Evolutionary conservation across 192 early-diverging fungal genomes (phyloP).

Genomic region (Coemansia asiatica): DNA sequence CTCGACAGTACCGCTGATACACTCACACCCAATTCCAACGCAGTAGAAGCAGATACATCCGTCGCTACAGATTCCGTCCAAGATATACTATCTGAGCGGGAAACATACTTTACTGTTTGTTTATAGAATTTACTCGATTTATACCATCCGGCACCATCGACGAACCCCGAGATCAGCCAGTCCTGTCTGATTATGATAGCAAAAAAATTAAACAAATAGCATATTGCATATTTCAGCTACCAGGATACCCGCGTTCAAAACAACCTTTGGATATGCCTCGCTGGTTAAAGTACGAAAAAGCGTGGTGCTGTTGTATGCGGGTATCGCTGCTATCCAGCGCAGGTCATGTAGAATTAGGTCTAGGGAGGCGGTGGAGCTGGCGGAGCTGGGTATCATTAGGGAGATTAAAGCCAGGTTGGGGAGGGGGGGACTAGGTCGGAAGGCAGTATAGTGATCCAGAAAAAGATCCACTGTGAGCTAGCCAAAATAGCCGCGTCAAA

Average conservation of each 20-base stretch:
- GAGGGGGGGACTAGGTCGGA: slow-evolving; percentile 13
- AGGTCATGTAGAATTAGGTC: slow-evolving; percentile 5
- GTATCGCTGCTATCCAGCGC: slow-evolving; percentile 12
- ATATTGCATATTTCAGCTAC: slow-evolving; percentile 5
- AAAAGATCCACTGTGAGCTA: slow-evolving; percentile 19
- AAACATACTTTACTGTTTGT: not conserved
- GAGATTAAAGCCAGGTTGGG: no score
- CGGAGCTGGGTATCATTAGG: slow-evolving; percentile 5
- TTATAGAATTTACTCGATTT: slow-evolving; percentile 11
- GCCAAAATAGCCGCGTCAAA: slow-evolving; percentile 8
- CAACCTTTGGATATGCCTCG: slow-evolving; percentile 5
- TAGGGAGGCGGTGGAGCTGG: not conserved
- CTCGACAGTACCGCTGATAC: not conserved
- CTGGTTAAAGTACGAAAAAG: slow-evolving; percentile 7
- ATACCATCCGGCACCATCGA: slow-evolving; percentile 14
- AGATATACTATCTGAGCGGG: no score
- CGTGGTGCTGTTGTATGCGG: slow-evolving; percentile 8
- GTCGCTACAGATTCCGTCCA: no score
- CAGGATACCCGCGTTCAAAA: slow-evolving; percentile 5
- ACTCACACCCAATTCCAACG: no score
- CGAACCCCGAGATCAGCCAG: slow-evolving; percentile 2
- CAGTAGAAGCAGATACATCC: no score
- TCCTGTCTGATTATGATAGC: slow-evolving; percentile 11
- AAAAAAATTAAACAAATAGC: not conserved
- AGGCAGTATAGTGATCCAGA: slow-evolving; percentile 14